Evolutionary conservation across 352 stramenopile genomes (phyloP).

Genomic region (Phytopythium oedochilum): DNA sequence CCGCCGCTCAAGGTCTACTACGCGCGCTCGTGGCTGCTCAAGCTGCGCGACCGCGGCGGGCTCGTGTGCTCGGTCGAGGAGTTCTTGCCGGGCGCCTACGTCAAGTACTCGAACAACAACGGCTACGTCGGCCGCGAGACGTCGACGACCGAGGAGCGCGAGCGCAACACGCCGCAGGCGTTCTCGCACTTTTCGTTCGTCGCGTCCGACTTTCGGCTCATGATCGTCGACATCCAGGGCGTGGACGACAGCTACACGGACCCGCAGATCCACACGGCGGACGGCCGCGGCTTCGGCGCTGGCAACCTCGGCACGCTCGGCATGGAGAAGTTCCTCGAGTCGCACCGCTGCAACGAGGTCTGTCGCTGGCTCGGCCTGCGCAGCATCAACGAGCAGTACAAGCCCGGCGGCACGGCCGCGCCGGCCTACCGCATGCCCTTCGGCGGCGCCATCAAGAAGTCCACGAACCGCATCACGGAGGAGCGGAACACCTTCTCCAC

Average conservation of each 20-base stretch:
- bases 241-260: constrained; percentile 84
- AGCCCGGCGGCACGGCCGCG: constrained; percentile 67
- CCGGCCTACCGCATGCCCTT: constrained; percentile 80
- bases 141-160: constrained; percentile 71
- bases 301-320: constrained; percentile 81
- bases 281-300: constrained; percentile 75
- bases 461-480: constrained; percentile 74
- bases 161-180: constrained; percentile 79
- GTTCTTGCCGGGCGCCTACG: constrained; percentile 72
- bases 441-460: constrained; percentile 75
- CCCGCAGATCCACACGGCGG: constrained; percentile 77
- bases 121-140: constrained; percentile 79
- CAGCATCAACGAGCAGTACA: constrained; percentile 78
- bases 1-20: constrained; percentile 81
- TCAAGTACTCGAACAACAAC: constrained; percentile 88
- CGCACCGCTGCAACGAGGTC: constrained; percentile 84
- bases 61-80: constrained; percentile 77
- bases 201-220: constrained; percentile 75
- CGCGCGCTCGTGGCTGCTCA: constrained; percentile 72
- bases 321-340: constrained; percentile 87
- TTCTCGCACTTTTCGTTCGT: constrained; percentile 87
- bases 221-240: constrained; percentile 86
- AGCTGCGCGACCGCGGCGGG: constrained; percentile 55
- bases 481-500: constrained; percentile 78
- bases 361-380: constrained; percentile 76